Evolutionary conservation across 164 flowering plant species (phyloP).

Genomic region (Euptelea pleiosperma): DNA sequence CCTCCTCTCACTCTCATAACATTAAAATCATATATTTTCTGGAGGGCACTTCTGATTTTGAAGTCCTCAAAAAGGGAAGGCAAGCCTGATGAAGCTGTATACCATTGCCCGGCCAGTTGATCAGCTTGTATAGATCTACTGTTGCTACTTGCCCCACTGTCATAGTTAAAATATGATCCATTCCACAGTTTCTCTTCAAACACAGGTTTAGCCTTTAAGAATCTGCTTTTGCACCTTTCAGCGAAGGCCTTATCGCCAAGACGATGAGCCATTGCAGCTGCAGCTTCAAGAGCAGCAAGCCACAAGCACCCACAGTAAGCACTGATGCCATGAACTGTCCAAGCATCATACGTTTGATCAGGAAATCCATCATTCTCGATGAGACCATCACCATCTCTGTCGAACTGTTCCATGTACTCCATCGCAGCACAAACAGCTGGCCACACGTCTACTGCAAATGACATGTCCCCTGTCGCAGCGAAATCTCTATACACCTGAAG

Average conservation of each 20-base stretch:
- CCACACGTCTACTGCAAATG: slow-evolving; percentile 87
- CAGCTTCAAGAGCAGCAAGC: slow-evolving; percentile 95
- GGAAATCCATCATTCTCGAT: slow-evolving; percentile 95
- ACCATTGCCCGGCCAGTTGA: slow-evolving; percentile 96
- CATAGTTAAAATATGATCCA: slow-evolving; percentile 88
- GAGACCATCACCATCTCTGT: slow-evolving; percentile 70
- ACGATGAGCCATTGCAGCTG: slow-evolving; percentile 84
- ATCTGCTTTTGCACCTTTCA: slow-evolving; percentile 56
- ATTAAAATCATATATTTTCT: slow-evolving; percentile 75
- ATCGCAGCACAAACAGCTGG: slow-evolving; percentile 91
- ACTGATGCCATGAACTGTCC: slow-evolving; percentile 95
- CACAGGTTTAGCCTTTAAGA: slow-evolving; percentile 53
- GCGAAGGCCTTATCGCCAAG: slow-evolving; percentile 67
- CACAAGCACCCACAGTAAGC: slow-evolving; percentile 94
- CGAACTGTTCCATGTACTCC: slow-evolving; percentile 93
- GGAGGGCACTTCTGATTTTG: slow-evolving; percentile 61
- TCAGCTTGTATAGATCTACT: slow-evolving; percentile 92
- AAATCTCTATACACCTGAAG: slow-evolving; percentile 94
- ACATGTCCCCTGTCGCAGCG: slow-evolving; percentile 76
- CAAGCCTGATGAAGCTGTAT: slow-evolving; percentile 76
- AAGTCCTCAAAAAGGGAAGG: slow-evolving; percentile 73
- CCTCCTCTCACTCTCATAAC: slow-evolving; percentile 89
- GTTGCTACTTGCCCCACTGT: slow-evolving; percentile 85
- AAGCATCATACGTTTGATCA: slow-evolving; percentile 91
- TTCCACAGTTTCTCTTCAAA: slow-evolving; percentile 87